phyloP scores from a whole-genome alignment of 2,329 filamentous ascomycete species.

The Fusarium verticillioides region DNA sequence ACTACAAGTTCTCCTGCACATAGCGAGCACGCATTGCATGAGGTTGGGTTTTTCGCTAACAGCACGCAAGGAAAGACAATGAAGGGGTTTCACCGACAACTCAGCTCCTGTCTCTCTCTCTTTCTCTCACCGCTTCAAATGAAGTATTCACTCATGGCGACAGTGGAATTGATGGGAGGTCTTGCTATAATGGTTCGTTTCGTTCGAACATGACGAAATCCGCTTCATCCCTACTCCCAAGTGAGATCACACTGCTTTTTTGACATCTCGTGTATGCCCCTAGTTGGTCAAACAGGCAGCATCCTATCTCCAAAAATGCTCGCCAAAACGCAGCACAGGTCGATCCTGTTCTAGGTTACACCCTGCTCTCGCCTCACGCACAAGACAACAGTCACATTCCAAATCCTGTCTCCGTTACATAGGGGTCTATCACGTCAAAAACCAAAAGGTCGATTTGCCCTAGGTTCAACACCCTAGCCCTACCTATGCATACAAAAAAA shows the following conservation, averaged over 20 bases:
- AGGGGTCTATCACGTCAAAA: conserved; percentile 24
- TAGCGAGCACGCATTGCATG: conserved; percentile 10
- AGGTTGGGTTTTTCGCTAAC: conserved; percentile 16
- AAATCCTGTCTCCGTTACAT: neutral
- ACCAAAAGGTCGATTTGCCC: neutral
- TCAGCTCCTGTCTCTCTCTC: neutral
- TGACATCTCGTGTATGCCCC: conserved; percentile 15
- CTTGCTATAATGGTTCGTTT: neutral
- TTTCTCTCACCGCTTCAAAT: conserved; percentile 29
- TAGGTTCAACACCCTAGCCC: conserved; percentile 4
- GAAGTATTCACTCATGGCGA: neutral
- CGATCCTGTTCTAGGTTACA: conserved; percentile 26
- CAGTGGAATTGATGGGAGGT: neutral
- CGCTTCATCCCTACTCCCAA: conserved; percentile 15
- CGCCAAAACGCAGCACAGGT: conserved; percentile 11
- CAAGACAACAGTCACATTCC: neutral
- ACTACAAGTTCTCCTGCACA: conserved; percentile 2
- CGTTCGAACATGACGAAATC: conserved; percentile 18
- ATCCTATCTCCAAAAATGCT: conserved; percentile 14
- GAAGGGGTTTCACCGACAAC: conserved; percentile 24
- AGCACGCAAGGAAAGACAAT: neutral
- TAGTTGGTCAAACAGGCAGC: conserved; percentile 16
- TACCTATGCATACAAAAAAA: conserved; percentile 5
- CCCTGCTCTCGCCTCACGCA: conserved; percentile 31
- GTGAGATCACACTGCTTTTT: conserved; percentile 24